Evolutionary conservation across 352 stramenopile genomes (phyloP).

Genomic region (Peronospora tabacina): DNA sequence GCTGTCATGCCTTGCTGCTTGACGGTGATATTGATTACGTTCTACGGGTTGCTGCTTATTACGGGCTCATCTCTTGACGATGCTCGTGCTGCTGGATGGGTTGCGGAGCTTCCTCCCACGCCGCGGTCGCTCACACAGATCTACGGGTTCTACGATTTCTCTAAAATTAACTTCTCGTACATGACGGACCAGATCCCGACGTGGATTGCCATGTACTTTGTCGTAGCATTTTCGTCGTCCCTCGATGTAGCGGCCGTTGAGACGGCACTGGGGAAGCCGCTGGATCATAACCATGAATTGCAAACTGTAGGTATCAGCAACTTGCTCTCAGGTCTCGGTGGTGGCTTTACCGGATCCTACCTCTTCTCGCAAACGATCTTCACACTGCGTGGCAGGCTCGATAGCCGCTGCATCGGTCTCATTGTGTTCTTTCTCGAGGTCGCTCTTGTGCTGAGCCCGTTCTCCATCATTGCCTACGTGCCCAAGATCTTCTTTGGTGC

Average conservation of each 20-base stretch:
- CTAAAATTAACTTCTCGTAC: conserved; percentile 49
- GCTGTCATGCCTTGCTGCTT: conserved; percentile 85
- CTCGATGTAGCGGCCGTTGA: conserved; percentile 97
- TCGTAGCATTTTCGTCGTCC: conserved; percentile 96
- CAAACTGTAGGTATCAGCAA: conserved; percentile 95
- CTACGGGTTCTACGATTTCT: conserved; percentile 75
- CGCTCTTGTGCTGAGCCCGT: conserved; percentile 76
- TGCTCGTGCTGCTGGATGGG: conserved; percentile 88
- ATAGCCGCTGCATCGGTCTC: conserved; percentile 61
- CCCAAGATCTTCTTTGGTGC: conserved; percentile 97
- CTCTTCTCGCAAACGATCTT: conserved; percentile 98
- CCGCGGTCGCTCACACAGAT: conserved; percentile 60
- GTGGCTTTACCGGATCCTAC: conserved; percentile 97
- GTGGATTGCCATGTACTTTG: conserved; percentile 96
- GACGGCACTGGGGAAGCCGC: conserved; percentile 89
- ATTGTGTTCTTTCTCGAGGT: conserved; percentile 77
- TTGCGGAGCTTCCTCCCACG: conserved; percentile 64
- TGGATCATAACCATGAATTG: conserved; percentile 95
- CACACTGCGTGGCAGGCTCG: conserved; percentile 68
- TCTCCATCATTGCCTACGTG: conserved; percentile 93
- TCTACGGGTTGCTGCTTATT: conserved; percentile 74
- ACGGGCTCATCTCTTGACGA: conserved; percentile 80
- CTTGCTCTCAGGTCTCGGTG: conserved; percentile 90
- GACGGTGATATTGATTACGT: conserved; percentile 77
- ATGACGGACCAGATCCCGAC: conserved; percentile 76